phyloP scores from a whole-genome alignment of 2,329 filamentous ascomycete species.

The Clathrospora elynae region DNA sequence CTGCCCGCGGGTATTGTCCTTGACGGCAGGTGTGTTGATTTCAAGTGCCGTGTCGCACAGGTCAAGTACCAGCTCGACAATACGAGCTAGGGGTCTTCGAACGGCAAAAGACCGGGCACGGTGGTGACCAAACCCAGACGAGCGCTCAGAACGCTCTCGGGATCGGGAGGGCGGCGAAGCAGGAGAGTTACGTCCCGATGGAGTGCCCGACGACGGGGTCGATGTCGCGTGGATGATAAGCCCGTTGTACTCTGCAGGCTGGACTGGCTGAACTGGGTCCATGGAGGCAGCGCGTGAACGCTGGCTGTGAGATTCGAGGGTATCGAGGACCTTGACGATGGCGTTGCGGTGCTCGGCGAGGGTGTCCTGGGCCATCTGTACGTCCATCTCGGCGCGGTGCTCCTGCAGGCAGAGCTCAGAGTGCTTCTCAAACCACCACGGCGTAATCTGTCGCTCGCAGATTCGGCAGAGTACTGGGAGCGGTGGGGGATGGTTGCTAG shows the following conservation, averaged over 20 bases:
- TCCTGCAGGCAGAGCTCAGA: conserved; percentile 95
- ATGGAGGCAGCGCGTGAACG: conserved; percentile 59
- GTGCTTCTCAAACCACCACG: conserved; percentile 99
- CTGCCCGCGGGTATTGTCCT: conserved; percentile 70
- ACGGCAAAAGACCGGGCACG: conserved; percentile 89
- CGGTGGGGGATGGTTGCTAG: conserved; percentile 77
- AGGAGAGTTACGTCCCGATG: conserved; percentile 72
- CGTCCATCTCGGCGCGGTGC: conserved; percentile 95
- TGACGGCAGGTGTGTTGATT: conserved; percentile 91
- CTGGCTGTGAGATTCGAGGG: conserved; percentile 78
- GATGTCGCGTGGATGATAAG: conserved; percentile 78
- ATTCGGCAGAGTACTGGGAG: conserved; percentile 90
- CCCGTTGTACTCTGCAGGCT: conserved; percentile 83
- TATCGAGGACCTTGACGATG: conserved; percentile 94
- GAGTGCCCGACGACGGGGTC: conserved; percentile 68
- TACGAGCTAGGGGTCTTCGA: conserved; percentile 84
- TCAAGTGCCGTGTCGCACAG: conserved; percentile 95
- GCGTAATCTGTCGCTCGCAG: conserved; percentile 93
- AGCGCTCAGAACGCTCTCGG: conserved; percentile 70
- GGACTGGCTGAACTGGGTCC: conserved; percentile 54
- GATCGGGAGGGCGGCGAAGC: conserved; percentile 69
- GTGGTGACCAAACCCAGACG: conserved; percentile 74
- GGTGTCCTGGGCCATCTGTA: conserved; percentile 92
- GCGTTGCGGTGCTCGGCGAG: conserved; percentile 90
- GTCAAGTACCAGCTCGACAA: conserved; percentile 92